phyloP scores from a whole-genome alignment of 1,284 basidiomycete species.

The Erythrobasidium hasegawianum region DNA sequence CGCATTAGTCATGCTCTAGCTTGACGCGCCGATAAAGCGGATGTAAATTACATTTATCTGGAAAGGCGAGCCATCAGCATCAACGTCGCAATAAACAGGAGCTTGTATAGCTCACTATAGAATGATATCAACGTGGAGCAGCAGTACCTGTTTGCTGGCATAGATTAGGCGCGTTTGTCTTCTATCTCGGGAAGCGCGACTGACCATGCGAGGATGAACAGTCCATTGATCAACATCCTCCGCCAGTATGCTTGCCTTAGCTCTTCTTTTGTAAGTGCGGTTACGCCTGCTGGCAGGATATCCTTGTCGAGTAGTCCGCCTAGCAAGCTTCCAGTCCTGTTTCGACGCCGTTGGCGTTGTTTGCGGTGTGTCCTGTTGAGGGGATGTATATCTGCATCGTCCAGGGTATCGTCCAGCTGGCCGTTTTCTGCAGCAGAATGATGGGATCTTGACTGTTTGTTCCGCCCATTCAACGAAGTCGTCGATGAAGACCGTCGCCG shows the following conservation, averaged over 20 bases:
- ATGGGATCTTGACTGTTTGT: too few species aligned
- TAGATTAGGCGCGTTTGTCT: background rate
- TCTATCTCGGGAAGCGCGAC: slow-evolving; percentile 35
- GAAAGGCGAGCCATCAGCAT: slow-evolving; percentile 57
- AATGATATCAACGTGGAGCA: slow-evolving; percentile 62
- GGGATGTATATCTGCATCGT: background rate
- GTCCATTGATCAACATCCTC: slow-evolving; percentile 64
- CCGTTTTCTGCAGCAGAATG: too few species aligned
- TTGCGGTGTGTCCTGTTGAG: too few species aligned
- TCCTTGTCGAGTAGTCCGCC: slow-evolving; percentile 10
- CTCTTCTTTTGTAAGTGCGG: slow-evolving; percentile 19
- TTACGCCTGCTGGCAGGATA: background rate
- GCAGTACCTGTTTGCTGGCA: slow-evolving; percentile 55
- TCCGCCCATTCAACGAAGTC: too few species aligned
- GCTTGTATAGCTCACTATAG: slow-evolving; percentile 62
- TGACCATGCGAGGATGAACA: slow-evolving; percentile 63
- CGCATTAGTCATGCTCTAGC: background rate
- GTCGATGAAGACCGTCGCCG: too few species aligned
- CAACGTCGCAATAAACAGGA: background rate
- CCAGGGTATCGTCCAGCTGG: background rate
- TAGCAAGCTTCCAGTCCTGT: too few species aligned
- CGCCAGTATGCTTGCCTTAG: slow-evolving; percentile 37
- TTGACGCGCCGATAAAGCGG: background rate
- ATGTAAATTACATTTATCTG: slow-evolving; percentile 55
- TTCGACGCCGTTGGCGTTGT: too few species aligned